Base-by-base conservation (phyloP, 169 alveolate genomes). In the Eimeria maxima region DNA sequence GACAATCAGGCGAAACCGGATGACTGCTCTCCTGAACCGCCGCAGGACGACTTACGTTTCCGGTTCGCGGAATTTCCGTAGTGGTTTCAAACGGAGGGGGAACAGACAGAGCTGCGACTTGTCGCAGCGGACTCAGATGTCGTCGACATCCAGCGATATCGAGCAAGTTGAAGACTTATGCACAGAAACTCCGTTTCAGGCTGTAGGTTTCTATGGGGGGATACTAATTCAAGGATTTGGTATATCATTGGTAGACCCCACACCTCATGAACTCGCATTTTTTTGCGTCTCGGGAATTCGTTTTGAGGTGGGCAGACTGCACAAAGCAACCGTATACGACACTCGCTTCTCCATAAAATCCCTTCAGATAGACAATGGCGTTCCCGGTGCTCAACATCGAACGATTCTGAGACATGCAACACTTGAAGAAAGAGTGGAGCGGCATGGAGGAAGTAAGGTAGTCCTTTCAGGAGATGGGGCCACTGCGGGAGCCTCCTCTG, bases 241-340 rank as follows among this genome's bases (percentile, higher is more conserved):
- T 50, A 27, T 94, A 22, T 94, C 96, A 1, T 88, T 94, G 63
- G 95, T 84, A 22, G 96, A 94, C 45, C 38, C 84, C 44, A 47
- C 78, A n/a, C 96, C 96, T 7, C 96, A 86, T 57, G 96, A 94
- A 60, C 96, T 94, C 24, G 95, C 90, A 27, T 94, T 69, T 60
- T 24, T 71, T 44, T 93, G 95, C 33, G 29, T 50, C 6, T 71
- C 96, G 83, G 96, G 96, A 11, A 80, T 86, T n/a, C 69, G 50
- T 4, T 74, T 29, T n/a, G 73, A 53, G 60, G 94, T 86, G 73
- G 65, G 89, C 20, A 78, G 95, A 47, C 63, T 91, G 50, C 90
- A 47, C 47, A 65, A 60, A 24, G 76, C 95, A 55, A 27, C 65
- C 13, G 42, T 67, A 22, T 76, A 69, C 91, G 96, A 84, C 42